These are phyloP conservation scores for Carallia brachiata DNA, from an alignment of 345 rosid species.

Conservation along the genomic window DNA sequence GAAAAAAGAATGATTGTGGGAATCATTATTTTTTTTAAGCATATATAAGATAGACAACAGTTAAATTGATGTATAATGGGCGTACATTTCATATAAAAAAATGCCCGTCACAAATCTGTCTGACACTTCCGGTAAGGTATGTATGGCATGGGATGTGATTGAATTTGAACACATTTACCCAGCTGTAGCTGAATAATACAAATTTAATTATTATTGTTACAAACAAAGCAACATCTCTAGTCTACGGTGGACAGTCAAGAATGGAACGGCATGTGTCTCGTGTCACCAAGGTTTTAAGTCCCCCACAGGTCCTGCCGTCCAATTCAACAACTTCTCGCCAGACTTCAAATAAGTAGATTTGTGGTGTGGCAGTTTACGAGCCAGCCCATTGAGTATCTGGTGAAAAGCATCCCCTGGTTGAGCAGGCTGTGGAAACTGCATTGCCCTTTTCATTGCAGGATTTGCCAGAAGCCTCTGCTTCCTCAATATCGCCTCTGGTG, in stretches of 20 bases:
- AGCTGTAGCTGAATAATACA: no score
- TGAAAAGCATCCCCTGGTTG: constrained; percentile 94
- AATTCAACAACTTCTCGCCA: constrained; percentile 59
- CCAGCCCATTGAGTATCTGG: constrained; percentile 87
- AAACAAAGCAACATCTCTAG: not conserved
- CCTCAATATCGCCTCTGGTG: constrained; percentile 69
- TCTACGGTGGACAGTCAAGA: not conserved
- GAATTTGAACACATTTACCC: no score
- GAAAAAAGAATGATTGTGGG: no score
- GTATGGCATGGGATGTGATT: no score
- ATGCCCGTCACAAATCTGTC: no score
- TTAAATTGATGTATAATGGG: no score
- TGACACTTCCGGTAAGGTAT: no score
- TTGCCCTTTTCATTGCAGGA: constrained; percentile 90
- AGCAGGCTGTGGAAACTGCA: constrained; percentile 94
- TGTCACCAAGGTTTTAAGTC: constrained; percentile 88
- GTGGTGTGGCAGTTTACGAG: constrained; percentile 77
- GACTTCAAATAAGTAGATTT: constrained; percentile 49
- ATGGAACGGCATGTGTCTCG: not conserved
- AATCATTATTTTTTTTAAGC: no score
- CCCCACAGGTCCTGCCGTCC: constrained; percentile 84
- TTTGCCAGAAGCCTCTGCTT: constrained; percentile 92
- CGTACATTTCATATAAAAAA: no score
- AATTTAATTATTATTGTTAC: no score
- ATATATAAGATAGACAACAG: no score